Evolutionary conservation across 2,329 filamentous ascomycete genomes (phyloP), one percentile per base, ranked within the genome.

Genomic region (Talaromyces sp.): DNA sequence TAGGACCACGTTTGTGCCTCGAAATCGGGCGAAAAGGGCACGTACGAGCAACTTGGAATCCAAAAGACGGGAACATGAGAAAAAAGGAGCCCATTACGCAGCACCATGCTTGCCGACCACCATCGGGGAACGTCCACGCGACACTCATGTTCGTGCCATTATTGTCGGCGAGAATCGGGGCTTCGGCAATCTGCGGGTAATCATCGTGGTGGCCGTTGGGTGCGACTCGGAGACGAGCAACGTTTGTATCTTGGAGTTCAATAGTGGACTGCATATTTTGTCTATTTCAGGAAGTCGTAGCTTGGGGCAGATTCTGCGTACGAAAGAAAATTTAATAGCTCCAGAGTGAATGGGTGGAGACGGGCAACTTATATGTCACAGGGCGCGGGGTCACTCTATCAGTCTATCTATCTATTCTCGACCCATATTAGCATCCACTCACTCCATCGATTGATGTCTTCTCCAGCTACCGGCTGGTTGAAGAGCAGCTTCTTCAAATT

Each of bases 1-100:
- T 53, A 53, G 50, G 44, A 14, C 18, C 23, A 27, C 8, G 6
- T 31, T 16, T 23, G 3, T 51, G 23, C n/a, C n/a, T 58, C 36
- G 7, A 18, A 14, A 16, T 23, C 30, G 12, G 16, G 23, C 9
- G 36, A 50, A 33, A 47, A 4, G n/a, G 5, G n/a, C 5, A 40
- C 62, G 52, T 67, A 69, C 70, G 63, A 1, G 70, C 69, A 33
- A 78, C 74, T 73, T 82, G 81, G 55, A 83, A 79, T 1, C 81
- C 81, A 64, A 78, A 78, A 1, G 75, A 77, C 3, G 73, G 72
- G 55, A 76, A 74, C 65, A 78, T 71, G 16, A 74, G 67, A 23
- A 77, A 57, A 40, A 67, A 71, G 12, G 75, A 72, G 4, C 76
- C 75, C 1, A 73, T 28, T 1, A 77, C 61, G 34, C 73, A 74